Conservation (phyloP, 148 eudicot species). For the Selenicereus undatus region DNA sequence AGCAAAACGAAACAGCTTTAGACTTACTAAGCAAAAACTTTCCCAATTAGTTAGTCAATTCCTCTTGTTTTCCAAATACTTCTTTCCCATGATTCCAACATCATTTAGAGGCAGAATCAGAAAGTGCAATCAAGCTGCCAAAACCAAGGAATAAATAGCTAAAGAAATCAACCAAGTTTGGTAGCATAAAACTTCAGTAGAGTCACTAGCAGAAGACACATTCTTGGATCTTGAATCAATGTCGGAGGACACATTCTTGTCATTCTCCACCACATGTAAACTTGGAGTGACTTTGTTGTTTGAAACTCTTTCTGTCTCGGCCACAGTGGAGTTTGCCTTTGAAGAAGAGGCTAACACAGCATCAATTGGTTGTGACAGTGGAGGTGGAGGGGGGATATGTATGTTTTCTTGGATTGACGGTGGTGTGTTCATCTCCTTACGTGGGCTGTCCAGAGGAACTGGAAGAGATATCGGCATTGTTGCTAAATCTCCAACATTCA, state of each 20-base stretch:
- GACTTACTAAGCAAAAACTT: not conserved
- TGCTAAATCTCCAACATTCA: constrained; percentile 26
- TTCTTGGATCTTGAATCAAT: not conserved
- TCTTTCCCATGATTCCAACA: not conserved
- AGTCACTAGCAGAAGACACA: not conserved
- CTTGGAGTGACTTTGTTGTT: constrained; percentile 16
- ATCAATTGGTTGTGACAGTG: constrained; percentile 13
- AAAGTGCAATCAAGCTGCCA: not conserved
- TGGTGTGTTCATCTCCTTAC: not conserved
- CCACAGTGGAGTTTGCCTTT: constrained; percentile 4
- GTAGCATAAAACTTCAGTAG: constrained; percentile 1
- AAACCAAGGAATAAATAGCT: constrained; percentile 19
- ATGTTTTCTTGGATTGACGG: constrained; percentile 16
- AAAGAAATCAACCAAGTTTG: constrained; percentile 20
- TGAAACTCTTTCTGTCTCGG: not conserved
- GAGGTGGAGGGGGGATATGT: constrained; percentile 8
- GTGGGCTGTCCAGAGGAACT: constrained; percentile 22
- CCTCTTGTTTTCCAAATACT: not conserved
- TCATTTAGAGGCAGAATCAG: not conserved
- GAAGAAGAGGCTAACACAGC: constrained; percentile 7
- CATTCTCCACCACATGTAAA: constrained; percentile 22
- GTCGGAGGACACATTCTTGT: constrained; percentile 8
- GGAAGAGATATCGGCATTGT: constrained; percentile 34
- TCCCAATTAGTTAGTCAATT: not conserved
- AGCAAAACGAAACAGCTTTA: not conserved